Evolutionary conservation across 2,329 filamentous ascomycete species (phyloP).

Genomic region (Epichloe amarillans): DNA sequence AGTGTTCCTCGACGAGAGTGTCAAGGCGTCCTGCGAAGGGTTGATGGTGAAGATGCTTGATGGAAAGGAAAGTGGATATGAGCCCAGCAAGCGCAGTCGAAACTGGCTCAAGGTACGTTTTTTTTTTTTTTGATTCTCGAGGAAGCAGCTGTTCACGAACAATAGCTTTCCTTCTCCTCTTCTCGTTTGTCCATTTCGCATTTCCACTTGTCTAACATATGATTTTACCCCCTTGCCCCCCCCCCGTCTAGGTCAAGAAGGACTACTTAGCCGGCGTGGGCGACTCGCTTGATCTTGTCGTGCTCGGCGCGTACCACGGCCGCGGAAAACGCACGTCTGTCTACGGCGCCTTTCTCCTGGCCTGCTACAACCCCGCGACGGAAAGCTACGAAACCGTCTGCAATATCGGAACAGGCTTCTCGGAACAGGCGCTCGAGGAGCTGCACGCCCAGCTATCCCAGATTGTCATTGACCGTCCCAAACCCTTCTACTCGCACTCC

Average conservation of each 20-base stretch:
- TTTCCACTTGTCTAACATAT: not conserved
- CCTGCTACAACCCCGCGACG: constrained; percentile 71
- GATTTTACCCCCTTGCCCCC: too few relatives aligned
- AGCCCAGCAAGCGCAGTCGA: constrained; percentile 87
- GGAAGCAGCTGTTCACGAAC: not conserved
- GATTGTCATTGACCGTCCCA: constrained; percentile 75
- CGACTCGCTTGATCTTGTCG: constrained; percentile 91
- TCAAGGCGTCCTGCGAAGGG: constrained; percentile 92
- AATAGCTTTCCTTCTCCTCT: not conserved
- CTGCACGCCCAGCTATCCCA: constrained; percentile 63
- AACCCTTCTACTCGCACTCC: constrained; percentile 89
- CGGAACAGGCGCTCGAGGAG: constrained; percentile 82
- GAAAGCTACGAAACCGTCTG: constrained; percentile 91
- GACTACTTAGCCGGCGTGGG: constrained; percentile 91
- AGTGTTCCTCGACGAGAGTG: constrained; percentile 78
- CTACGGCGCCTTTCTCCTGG: constrained; percentile 90
- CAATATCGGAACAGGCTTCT: constrained; percentile 97
- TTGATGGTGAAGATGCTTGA: constrained; percentile 99
- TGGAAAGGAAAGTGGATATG: constrained; percentile 82
- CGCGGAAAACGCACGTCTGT: constrained; percentile 91
- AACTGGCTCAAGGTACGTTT: constrained; percentile 84
- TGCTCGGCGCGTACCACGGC: constrained; percentile 86
- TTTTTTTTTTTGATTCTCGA: not conserved
- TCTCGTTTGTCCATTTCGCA: not conserved
- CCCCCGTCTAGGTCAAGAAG: constrained; percentile 70